Percentiles rank a stretch among this genome's conserved stretches.
These are phyloP conservation scores for Fraxinus angustifolia DNA, from an alignment of 305 asterid genomes.

Conservation along the genomic window DNA sequence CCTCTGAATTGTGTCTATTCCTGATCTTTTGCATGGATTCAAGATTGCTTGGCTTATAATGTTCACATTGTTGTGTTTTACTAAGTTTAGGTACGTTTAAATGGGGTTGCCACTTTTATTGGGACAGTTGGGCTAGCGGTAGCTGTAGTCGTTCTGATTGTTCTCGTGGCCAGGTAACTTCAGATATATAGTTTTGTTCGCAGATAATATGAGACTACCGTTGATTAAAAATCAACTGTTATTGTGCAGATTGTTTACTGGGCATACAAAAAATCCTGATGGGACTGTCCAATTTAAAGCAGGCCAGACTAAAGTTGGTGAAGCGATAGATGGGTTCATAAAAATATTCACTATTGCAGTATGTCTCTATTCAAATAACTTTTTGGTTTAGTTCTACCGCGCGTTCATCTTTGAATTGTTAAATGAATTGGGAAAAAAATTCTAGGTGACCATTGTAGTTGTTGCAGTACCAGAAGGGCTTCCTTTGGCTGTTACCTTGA, in stretches of 20 bases:
- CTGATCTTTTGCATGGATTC: background rate
- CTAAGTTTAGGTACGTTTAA: slow-evolving; percentile 67
- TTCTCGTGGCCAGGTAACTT: slow-evolving; percentile 69
- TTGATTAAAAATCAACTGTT: slow-evolving; percentile 9
- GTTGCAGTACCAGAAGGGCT: slow-evolving; percentile 94
- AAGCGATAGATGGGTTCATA: slow-evolving; percentile 70
- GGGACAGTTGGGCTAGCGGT: slow-evolving; percentile 84
- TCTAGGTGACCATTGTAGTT: slow-evolving; percentile 78
- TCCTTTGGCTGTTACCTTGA: slow-evolving; percentile 80
- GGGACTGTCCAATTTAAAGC: slow-evolving; percentile 54
- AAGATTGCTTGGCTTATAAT: slow-evolving; percentile 22
- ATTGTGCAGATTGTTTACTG: slow-evolving; percentile 67
- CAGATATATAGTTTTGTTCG: slow-evolving; percentile 10
- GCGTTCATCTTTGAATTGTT: slow-evolving; percentile 20
- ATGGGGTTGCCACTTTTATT: slow-evolving; percentile 93
- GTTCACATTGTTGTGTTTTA: slow-evolving; percentile 10
- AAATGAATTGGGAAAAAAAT: slow-evolving; percentile 21
- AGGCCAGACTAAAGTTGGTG: slow-evolving; percentile 61
- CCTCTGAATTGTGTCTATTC: background rate
- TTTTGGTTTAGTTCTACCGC: slow-evolving; percentile 9
- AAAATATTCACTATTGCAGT: slow-evolving; percentile 90
- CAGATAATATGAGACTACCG: background rate
- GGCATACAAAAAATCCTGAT: slow-evolving; percentile 62
- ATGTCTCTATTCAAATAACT: slow-evolving; percentile 32
- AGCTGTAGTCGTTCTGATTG: slow-evolving; percentile 63